phyloP scores from a whole-genome alignment of 805 yeast genomes.

The Candida sithepensis region DNA sequence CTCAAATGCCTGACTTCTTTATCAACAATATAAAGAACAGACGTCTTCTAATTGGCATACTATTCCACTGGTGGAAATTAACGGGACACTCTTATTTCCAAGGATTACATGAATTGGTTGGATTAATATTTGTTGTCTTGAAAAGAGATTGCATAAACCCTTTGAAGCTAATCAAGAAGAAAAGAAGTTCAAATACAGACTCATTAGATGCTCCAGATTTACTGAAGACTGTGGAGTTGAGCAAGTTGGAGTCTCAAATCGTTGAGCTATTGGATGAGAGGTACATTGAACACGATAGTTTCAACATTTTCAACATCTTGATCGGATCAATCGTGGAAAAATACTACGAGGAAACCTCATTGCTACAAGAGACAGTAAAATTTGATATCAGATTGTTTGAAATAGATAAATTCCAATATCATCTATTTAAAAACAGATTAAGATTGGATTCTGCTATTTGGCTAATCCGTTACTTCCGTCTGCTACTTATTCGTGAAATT shows the following conservation, averaged over 20 bases:
- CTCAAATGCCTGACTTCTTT: conserved; percentile 33
- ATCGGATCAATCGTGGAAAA: conserved; percentile 35
- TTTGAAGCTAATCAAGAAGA: conserved; percentile 1
- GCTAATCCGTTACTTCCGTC: conserved; percentile 49
- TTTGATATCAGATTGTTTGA: conserved; percentile 47
- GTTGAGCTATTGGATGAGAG: conserved; percentile 36
- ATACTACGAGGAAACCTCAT: conserved; percentile 36
- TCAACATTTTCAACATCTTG: conserved; percentile 39
- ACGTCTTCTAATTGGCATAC: conserved; percentile 35
- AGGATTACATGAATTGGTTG: conserved; percentile 53
- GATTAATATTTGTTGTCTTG: conserved; percentile 42
- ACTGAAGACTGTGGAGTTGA: not conserved
- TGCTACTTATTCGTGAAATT: conserved; percentile 45
- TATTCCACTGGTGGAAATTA: conserved; percentile 49
- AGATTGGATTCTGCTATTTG: conserved; percentile 50
- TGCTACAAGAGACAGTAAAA: conserved; percentile 43
- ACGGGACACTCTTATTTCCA: conserved; percentile 39
- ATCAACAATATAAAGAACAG: conserved; percentile 26
- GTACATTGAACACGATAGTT: conserved; percentile 40
- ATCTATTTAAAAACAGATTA: conserved; percentile 40
- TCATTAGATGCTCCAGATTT: not conserved
- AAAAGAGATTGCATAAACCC: conserved; percentile 33
- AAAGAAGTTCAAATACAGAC: not conserved
- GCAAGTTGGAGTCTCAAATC: conserved; percentile 32
- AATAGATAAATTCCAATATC: conserved; percentile 47